Base-by-base conservation (phyloP, 2,329 filamentous ascomycete genomes). In the Aspergillus proliferans region DNA sequence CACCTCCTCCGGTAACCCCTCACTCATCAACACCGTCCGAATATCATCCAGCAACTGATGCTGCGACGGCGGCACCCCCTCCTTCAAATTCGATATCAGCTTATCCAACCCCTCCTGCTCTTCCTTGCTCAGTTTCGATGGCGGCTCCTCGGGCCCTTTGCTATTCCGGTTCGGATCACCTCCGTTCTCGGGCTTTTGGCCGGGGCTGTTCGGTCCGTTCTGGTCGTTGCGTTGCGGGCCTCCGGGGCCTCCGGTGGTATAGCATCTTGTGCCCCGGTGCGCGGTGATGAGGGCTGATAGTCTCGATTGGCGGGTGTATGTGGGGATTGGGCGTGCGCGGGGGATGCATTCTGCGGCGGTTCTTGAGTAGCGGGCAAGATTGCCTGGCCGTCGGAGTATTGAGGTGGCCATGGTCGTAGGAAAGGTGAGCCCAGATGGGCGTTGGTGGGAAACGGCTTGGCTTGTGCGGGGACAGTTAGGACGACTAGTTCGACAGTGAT, bases 1-100 rank as follows among this genome's bases (percentile, higher is more conserved):
- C 15, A 89, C 70, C 62, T 89, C 87, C 19, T 71, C 60, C 1
- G 88, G 87, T 14, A 89, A 80, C 8, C 89, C 89, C 39, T 83
- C 76, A 52, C 77, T 76, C 70, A 84, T 82, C 52, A 92, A 77
- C 24, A 78, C 73, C 52, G 79, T 71, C n/a, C 87, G 70, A 7
- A 83, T 75, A 43, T 80, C 75, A 50, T 82, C 76, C 50, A 90
- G 67, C 19, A 77, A 71, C 45, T 80, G 69, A 36, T 75, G 75
- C 68, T 88, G 83, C n/a, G 76, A 75, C 47, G 77, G 73, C 6
- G 86, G 85, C 49, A 88, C 68, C 45, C 75, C 75, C 52, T 77
- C 73, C 56, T 80, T 80, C 51, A 86, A 68, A 52, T 75, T 74
- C 2, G 65, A 62, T 39, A 87, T 76, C 26, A 83, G 67, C 47